phyloP scores from a whole-genome alignment of 2,329 filamentous ascomycete genomes.

The Chrysoporthe cubensis region DNA sequence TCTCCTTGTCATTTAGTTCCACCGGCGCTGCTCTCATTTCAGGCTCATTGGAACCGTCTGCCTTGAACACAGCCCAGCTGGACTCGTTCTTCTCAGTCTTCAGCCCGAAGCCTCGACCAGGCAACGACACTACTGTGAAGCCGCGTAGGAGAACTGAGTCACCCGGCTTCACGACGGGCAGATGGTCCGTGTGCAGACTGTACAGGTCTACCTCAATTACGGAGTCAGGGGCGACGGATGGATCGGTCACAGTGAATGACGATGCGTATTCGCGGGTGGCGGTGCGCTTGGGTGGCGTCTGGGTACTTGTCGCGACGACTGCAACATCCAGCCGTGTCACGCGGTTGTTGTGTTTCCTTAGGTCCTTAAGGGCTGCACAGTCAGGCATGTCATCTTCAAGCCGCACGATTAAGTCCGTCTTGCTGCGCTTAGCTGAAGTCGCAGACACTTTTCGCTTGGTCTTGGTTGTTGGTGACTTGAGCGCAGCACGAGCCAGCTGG shows the following conservation, averaged over 20 bases:
- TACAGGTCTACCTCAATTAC: conserved; percentile 62
- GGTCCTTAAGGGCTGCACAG: conserved; percentile 54
- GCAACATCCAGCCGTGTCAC: conserved; percentile 50
- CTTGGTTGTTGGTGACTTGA: conserved; percentile 37
- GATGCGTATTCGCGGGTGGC: conserved; percentile 64
- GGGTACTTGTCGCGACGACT: conserved; percentile 56
- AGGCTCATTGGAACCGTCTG: conserved; percentile 42
- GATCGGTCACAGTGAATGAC: conserved; percentile 61
- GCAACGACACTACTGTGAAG: conserved; percentile 58
- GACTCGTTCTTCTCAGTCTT: conserved; percentile 55
- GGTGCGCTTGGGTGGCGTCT: conserved; percentile 55
- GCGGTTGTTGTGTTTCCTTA: conserved; percentile 52
- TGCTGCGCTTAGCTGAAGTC: conserved; percentile 37
- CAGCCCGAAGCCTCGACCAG: conserved; percentile 59
- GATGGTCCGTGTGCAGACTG: conserved; percentile 59
- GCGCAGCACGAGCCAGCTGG: conserved; percentile 37
- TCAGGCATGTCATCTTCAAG: conserved; percentile 56
- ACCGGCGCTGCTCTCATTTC: conserved; percentile 65
- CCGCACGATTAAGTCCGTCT: conserved; percentile 50
- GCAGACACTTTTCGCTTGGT: conserved; percentile 29
- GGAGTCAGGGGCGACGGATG: conserved; percentile 52
- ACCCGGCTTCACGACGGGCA: conserved; percentile 59
- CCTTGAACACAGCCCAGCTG: conserved; percentile 66
- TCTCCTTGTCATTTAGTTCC: conserved; percentile 57
- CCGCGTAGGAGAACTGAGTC: conserved; percentile 62